phyloP scores from a whole-genome alignment of 306 rosid genomes.

The Fagus crenata region DNA sequence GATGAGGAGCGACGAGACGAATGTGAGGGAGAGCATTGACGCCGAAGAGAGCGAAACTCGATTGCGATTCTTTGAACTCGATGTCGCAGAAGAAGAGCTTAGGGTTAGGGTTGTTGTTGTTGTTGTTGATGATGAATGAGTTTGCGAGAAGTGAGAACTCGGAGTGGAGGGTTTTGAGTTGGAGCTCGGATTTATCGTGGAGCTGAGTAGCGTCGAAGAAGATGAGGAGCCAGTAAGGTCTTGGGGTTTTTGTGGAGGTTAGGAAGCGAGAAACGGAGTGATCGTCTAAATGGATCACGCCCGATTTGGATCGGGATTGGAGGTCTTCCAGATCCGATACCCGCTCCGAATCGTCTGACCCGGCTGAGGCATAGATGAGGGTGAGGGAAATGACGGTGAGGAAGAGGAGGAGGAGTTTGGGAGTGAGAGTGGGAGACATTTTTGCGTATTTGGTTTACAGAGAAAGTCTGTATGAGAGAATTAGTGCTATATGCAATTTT shows the following conservation, averaged over 20 bases:
- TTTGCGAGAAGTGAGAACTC: constrained; percentile 68
- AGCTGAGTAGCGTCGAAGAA: too few species aligned
- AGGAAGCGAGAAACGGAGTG: constrained; percentile 62
- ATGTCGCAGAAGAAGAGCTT: constrained; percentile 78
- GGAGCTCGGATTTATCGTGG: too few species aligned
- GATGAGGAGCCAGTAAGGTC: too few species aligned
- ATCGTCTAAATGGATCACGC: constrained; percentile 76
- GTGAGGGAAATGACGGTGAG: background rate
- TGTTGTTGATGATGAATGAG: constrained; percentile 55
- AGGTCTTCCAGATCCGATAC: constrained; percentile 62
- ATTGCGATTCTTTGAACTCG: constrained; percentile 79
- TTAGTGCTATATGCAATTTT: too few species aligned
- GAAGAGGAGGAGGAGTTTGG: constrained; percentile 22
- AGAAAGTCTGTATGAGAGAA: background rate
- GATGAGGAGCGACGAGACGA: constrained; percentile 61
- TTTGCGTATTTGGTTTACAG: constrained; percentile 1
- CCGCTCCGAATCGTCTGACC: constrained; percentile 42
- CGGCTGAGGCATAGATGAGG: constrained; percentile 13
- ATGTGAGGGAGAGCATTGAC: constrained; percentile 90
- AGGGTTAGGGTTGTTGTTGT: constrained; percentile 35
- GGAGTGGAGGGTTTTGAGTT: too few species aligned
- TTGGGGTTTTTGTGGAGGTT: too few species aligned
- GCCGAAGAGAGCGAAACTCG: constrained; percentile 62
- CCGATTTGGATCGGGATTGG: constrained; percentile 69
- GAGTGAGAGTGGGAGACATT: constrained; percentile 38